Evolutionary conservation across 495 filamentous ascomycete genomes (phyloP).

Genomic region (Aspergillus egyptiacus): DNA sequence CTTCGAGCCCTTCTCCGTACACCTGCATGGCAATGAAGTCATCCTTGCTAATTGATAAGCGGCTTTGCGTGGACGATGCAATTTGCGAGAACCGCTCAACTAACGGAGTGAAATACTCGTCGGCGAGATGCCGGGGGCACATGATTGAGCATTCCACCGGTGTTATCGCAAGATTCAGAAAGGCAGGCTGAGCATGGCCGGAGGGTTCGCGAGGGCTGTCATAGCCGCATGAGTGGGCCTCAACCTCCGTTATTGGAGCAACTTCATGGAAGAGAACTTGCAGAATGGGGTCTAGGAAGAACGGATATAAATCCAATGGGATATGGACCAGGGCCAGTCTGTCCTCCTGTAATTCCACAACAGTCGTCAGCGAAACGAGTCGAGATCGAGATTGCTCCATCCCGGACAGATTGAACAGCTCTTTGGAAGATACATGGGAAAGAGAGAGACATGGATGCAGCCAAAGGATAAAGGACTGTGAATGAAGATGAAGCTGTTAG

Average conservation of each 20-base stretch:
- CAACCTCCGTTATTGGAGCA: conserved; percentile 26
- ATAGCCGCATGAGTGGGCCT: conserved; percentile 27
- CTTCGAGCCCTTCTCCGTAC: conserved; percentile 80
- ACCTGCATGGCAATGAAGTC: conserved; percentile 86
- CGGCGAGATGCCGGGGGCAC: conserved; percentile 67
- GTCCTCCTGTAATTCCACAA: conserved; percentile 60
- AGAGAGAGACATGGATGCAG: conserved; percentile 4
- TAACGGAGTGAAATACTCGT: conserved; percentile 66
- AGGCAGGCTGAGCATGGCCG: conserved; percentile 55
- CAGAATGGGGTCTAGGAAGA: conserved; percentile 77
- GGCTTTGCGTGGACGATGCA: conserved; percentile 32
- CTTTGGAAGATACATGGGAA: background rate
- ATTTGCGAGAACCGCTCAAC: conserved; percentile 42
- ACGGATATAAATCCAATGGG: conserved; percentile 72
- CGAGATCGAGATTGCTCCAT: background rate
- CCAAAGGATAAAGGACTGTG: background rate
- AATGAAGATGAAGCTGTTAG: background rate
- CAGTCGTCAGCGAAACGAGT: conserved; percentile 13
- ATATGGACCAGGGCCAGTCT: conserved; percentile 86
- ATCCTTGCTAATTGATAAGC: conserved; percentile 70
- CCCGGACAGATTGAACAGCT: background rate
- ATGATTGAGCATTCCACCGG: conserved; percentile 91
- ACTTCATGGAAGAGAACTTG: conserved; percentile 70
- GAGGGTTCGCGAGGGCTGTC: conserved; percentile 25
- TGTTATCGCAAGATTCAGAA: conserved; percentile 89